Percentiles rank a stretch among this genome's conserved stretches.
These are phyloP conservation scores for Inosperma sp. DNA, from an alignment of 768 basidiomycete genomes.

Conservation along the genomic window DNA sequence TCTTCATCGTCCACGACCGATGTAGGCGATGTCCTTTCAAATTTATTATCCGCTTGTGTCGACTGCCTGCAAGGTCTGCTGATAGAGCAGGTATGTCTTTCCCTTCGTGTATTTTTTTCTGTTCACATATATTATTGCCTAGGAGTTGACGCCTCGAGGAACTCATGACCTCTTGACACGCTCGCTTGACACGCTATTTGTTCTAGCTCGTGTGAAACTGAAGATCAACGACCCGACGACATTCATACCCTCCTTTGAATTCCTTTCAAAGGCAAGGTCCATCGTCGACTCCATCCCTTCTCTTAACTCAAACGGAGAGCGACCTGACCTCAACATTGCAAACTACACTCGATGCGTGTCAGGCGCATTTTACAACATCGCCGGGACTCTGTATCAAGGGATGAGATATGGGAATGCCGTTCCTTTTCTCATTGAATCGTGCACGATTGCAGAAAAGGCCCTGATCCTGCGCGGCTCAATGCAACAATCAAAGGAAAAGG, in stretches of 20 bases:
- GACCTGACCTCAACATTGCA: conserved; percentile 31
- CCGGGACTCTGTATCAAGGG: conserved; percentile 65
- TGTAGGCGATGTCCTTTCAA: conserved; percentile 5
- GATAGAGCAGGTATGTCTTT: neutral
- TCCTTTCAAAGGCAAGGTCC: conserved; percentile 41
- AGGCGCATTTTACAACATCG: conserved; percentile 66
- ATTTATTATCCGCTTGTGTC: conserved; percentile 10
- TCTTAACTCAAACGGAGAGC: conserved; percentile 11
- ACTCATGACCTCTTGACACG: conserved; percentile 20
- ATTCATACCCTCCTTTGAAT: conserved; percentile 42
- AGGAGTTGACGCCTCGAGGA: conserved; percentile 8
- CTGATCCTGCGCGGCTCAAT: too few relatives aligned
- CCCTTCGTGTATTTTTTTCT: neutral
- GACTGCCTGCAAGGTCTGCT: neutral
- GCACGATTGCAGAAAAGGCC: too few relatives aligned
- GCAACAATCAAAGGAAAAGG: too few relatives aligned
- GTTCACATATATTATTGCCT: neutral
- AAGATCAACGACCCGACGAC: conserved; percentile 22
- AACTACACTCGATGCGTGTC: conserved; percentile 68
- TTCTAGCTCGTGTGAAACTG: conserved; percentile 20
- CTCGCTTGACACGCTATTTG: conserved; percentile 21
- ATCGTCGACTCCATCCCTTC: conserved; percentile 28
- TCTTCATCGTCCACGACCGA: neutral
- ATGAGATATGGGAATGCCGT: too few relatives aligned
- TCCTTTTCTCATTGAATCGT: too few relatives aligned